Evolutionary conservation across 805 yeast species (phyloP).

Genomic region (Candida vartiovaarae): DNA sequence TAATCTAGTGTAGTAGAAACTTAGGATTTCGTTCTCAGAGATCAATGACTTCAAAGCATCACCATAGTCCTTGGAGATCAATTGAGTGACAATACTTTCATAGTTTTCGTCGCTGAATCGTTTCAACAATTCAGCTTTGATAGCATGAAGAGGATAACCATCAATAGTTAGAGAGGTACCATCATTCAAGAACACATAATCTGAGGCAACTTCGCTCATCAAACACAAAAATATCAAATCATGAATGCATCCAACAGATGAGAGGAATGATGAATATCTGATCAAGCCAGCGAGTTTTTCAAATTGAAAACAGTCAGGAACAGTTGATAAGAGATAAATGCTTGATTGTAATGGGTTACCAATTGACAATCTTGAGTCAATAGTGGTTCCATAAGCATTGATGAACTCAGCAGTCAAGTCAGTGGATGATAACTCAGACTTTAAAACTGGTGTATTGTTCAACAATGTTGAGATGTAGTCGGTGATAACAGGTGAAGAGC

Average conservation of each 20-base stretch:
- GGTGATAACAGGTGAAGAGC: constrained; percentile 2
- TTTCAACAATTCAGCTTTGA: background rate
- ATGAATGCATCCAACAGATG: constrained; percentile 5
- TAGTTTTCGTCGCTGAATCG: constrained; percentile 16
- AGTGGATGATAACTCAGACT: background rate
- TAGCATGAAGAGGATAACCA: background rate
- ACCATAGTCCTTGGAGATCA: background rate
- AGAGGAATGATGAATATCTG: constrained; percentile 23
- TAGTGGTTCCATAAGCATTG: constrained; percentile 22
- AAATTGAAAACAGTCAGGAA: constrained; percentile 10
- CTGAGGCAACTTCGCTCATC: constrained; percentile 30
- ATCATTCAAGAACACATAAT: constrained; percentile 29
- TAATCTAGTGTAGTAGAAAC: constrained; percentile 31
- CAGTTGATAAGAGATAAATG: constrained; percentile 24
- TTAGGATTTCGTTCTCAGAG: background rate
- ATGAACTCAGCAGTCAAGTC: constrained; percentile 19
- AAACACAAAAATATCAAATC: constrained; percentile 25
- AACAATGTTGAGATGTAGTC: constrained; percentile 12
- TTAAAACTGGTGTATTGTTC: constrained; percentile 5
- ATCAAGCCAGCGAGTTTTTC: constrained; percentile 13
- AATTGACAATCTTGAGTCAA: constrained; percentile 34
- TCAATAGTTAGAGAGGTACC: background rate
- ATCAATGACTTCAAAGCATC: background rate
- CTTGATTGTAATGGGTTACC: constrained; percentile 41
- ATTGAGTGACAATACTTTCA: constrained; percentile 7